Evolutionary conservation across 1,284 basidiomycete genomes (phyloP).

Genomic region (Ceratobasidium theobromae): DNA sequence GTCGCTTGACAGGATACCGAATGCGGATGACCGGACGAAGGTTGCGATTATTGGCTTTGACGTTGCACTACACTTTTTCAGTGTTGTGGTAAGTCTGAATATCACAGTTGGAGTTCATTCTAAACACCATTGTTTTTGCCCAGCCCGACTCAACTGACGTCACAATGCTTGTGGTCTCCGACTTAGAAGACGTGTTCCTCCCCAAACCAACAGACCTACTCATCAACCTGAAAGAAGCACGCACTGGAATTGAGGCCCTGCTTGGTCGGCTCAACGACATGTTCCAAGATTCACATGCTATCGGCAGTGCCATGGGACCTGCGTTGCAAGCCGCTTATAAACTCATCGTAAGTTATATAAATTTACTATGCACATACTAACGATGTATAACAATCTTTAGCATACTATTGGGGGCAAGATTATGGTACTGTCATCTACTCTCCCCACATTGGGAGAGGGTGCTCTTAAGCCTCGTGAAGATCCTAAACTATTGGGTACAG

Average conservation of each 20-base stretch:
- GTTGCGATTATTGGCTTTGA: slow-evolving; percentile 93
- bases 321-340: slow-evolving; percentile 96
- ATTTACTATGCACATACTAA: slow-evolving; percentile 3
- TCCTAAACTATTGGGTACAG: slow-evolving; percentile 91
- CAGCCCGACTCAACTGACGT: slow-evolving; percentile 83
- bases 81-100: slow-evolving; percentile 53
- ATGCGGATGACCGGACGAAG: slow-evolving; percentile 91
- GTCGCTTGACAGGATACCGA: slow-evolving; percentile 92
- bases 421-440: slow-evolving; percentile 80
- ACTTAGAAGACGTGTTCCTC: slow-evolving; percentile 95
- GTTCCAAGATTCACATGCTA: slow-evolving; percentile 91
- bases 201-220: slow-evolving; percentile 96
- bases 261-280: slow-evolving; percentile 87
- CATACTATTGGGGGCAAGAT: slow-evolving; percentile 96
- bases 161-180: slow-evolving; percentile 97
- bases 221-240: slow-evolving; percentile 87
- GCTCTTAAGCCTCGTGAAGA: slow-evolving; percentile 96
- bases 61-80: slow-evolving; percentile 95
- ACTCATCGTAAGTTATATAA: slow-evolving; percentile 66
- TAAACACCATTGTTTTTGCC: background rate
- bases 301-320: slow-evolving; percentile 94
- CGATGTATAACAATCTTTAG: slow-evolving; percentile 42
- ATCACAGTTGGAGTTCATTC: background rate
- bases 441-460: slow-evolving; percentile 89
- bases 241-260: slow-evolving; percentile 79